These are phyloP conservation scores for Ophiostoma angusticollis DNA, from an alignment of 2,329 filamentous ascomycete species.

Conservation along the genomic window DNA sequence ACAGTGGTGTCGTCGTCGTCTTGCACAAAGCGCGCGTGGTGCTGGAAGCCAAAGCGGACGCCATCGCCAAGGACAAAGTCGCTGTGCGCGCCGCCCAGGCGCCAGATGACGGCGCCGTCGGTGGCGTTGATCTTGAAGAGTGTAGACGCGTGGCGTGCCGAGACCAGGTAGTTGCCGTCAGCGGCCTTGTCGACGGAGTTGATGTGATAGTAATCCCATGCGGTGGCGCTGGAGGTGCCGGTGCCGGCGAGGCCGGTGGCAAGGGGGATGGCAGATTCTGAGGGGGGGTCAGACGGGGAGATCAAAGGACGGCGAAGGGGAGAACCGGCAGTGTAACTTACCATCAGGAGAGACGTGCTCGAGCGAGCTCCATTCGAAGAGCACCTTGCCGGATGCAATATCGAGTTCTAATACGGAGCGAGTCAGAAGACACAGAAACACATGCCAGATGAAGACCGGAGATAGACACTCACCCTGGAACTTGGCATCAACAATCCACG, in stretches of 20 bases:
- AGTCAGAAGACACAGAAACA: not conserved
- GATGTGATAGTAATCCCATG: conserved; percentile 40
- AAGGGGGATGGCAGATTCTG: conserved; percentile 22
- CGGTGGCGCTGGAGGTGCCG: conserved; percentile 17
- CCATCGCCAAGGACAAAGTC: conserved; percentile 25
- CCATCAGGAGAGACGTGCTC: conserved; percentile 41
- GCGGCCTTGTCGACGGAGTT: conserved; percentile 35
- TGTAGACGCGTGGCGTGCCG: conserved; percentile 27
- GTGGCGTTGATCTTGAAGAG: conserved; percentile 29
- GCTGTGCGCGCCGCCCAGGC: conserved; percentile 29
- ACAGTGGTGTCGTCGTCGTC: conserved; percentile 25
- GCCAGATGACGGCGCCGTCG: conserved; percentile 32
- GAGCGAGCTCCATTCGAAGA: conserved; percentile 47
- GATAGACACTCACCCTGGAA: conserved; percentile 35
- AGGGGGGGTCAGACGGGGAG: not conserved
- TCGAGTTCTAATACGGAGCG: conserved; percentile 28
- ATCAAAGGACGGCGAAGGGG: not conserved
- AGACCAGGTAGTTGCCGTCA: conserved; percentile 33
- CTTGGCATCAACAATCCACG: conserved; percentile 43
- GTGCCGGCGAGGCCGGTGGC: conserved; percentile 28
- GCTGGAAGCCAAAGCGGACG: conserved; percentile 30
- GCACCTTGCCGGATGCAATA: conserved; percentile 38
- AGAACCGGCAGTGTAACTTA: too few species aligned
- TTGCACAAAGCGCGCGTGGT: conserved; percentile 30
- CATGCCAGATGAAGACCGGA: not conserved